These are phyloP conservation scores for Cicer bijugum DNA, from an alignment of 306 rosid genomes.

Conservation along the genomic window DNA sequence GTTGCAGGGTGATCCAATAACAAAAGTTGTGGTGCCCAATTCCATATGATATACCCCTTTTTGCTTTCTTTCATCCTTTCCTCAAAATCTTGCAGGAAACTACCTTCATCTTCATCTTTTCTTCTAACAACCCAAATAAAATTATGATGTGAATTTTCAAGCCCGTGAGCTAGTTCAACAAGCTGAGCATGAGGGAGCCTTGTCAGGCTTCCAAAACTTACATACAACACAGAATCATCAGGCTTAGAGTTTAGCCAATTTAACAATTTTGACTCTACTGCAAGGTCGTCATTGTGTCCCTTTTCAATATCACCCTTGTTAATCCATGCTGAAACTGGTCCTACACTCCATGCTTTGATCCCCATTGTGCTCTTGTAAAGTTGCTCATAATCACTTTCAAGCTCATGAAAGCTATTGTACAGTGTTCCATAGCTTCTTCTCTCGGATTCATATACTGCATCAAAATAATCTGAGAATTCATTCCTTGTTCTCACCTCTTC, in stretches of 20 bases:
- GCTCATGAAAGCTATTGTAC: conserved; percentile 41
- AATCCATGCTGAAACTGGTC: conserved; percentile 42
- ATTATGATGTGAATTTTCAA: conserved; percentile 41
- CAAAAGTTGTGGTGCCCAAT: conserved; percentile 47
- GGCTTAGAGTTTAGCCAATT: conserved; percentile 44
- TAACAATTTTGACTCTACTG: neutral
- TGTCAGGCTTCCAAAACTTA: conserved; percentile 43
- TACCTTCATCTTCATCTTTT: neutral
- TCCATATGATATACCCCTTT: conserved; percentile 45
- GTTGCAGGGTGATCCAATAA: conserved; percentile 44
- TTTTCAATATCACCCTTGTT: neutral
- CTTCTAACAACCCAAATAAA: conserved; percentile 45
- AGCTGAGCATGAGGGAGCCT: conserved; percentile 27
- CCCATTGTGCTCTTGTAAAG: conserved; percentile 26
- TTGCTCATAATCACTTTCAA: conserved; percentile 40
- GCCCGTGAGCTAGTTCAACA: conserved; percentile 45
- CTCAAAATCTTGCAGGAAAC: conserved; percentile 37
- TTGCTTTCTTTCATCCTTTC: conserved; percentile 39
- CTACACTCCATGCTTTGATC: conserved; percentile 42
- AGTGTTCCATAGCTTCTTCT: conserved; percentile 42
- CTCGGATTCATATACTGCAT: conserved; percentile 2
- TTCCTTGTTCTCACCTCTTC: neutral
- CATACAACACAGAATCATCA: conserved; percentile 37
- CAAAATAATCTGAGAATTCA: neutral
- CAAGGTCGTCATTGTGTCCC: neutral